Base-by-base conservation (phyloP, 2,329 filamentous ascomycete species). In the Fusarium sp. region DNA sequence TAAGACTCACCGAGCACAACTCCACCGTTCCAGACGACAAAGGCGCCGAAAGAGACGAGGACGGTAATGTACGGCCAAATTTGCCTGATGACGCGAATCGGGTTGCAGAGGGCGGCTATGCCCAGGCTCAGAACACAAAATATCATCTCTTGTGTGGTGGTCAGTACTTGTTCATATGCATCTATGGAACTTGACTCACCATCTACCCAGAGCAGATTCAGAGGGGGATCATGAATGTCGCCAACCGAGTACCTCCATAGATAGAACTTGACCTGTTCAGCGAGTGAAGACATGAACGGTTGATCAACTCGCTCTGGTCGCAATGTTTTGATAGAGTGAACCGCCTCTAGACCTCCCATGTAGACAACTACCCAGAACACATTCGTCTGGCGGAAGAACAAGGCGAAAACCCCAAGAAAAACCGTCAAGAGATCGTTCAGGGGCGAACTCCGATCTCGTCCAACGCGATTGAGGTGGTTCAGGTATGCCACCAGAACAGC, bases 301-400 rank as follows among this genome's bases (percentile, higher is more conserved):
- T 78, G 78, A 8, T 79, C 72, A 3, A 79, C 79, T 0, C 76
- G 72, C 22, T 78, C 66, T 0, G 83, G 83, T 17, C 77, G 80
- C 31, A 89, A 78, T 5, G 76, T 81, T 77, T 86, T 89, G 67
- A 89, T 82, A 20, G 83, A 86, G 74, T 88, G 86, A 3, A 90
- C 81, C 49, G 84, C 83, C 80, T 92, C 88, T 46, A 90, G 69
- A 7, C 88, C 91, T 22, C 92, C 92, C 77, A 94, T 89, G 77
- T 93, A 94, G 0, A 95, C 86, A 1, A 94, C 92, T 0, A 95
- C 92, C 96, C 96, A 99, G 80, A 99, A 98, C 64, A 98, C 93
- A 78, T 99, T 99, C 0, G 96, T 99, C 82, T 99, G 96, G 27
- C 96, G 88, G 85, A 98, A 96, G 3, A 89, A 84, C 22, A 99